Percentiles rank a stretch among this genome's conserved stretches.
Conservation (phyloP, 2,329 filamentous ascomycete genomes). For the Aspergillus ochraceus region DNA sequence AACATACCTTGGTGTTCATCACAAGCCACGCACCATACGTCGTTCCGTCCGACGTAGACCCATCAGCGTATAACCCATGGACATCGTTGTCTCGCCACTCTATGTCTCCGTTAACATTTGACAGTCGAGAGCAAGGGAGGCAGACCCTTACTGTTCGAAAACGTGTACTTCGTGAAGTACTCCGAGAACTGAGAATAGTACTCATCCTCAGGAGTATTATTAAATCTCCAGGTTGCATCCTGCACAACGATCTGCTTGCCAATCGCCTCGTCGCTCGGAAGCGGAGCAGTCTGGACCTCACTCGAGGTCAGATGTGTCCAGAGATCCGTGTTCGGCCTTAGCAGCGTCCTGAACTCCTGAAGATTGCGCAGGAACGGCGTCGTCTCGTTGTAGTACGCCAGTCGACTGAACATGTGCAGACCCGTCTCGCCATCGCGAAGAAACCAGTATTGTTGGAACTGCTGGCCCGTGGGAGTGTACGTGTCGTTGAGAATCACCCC, state of each 20-base stretch:
- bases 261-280: constrained; percentile 41
- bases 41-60: constrained; percentile 49
- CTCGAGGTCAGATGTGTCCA: constrained; percentile 66
- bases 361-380: constrained; percentile 58
- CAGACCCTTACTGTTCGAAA: constrained; percentile 46
- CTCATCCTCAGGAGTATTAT: constrained; percentile 53
- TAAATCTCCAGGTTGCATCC: constrained; percentile 64
- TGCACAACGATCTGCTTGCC: constrained; percentile 55
- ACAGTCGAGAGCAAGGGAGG: background rate
- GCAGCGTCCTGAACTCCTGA: constrained; percentile 62
- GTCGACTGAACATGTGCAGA: constrained; percentile 61
- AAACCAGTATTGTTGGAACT: constrained; percentile 66
- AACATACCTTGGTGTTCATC: constrained; percentile 63
- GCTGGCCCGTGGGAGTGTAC: constrained; percentile 58
- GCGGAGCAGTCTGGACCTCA: constrained; percentile 54
- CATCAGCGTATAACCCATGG: constrained; percentile 57
- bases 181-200: constrained; percentile 59
- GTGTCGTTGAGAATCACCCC: constrained; percentile 62
- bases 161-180: constrained; percentile 68
- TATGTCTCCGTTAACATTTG: background rate
- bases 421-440: constrained; percentile 63
- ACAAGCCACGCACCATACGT: constrained; percentile 64
- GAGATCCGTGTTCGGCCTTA: constrained; percentile 59
- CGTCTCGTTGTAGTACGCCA: constrained; percentile 60
- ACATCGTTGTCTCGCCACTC: constrained; percentile 58